Evolutionary conservation across 73 alveolate genomes (phyloP).

Genomic region (Symbiodinium natans): DNA sequence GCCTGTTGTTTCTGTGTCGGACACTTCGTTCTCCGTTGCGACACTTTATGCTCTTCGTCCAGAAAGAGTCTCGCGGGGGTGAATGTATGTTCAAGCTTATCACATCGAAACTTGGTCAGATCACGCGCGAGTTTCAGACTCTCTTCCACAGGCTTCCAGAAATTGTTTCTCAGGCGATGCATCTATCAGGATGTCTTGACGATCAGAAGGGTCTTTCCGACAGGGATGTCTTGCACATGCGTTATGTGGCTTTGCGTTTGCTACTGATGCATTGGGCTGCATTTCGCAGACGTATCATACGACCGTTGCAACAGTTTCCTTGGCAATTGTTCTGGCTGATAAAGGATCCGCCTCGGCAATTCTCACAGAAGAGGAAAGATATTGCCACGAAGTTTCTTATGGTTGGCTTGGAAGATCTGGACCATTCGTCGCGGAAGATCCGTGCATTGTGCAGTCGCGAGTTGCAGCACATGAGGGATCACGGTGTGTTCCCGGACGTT

Average conservation of each 20-base stretch:
- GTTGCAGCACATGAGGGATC: not conserved
- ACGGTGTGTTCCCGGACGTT: not conserved
- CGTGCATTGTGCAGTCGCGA: not conserved
- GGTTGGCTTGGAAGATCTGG: not conserved
- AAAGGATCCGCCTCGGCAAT: not conserved
- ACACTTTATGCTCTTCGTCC: conserved; percentile 22
- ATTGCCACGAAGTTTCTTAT: not conserved
- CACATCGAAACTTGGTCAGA: not conserved
- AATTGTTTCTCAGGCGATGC: not conserved
- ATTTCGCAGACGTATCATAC: not conserved
- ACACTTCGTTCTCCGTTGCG: not conserved
- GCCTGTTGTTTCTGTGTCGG: not conserved
- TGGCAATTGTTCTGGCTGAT: not conserved
- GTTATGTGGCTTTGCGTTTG: not conserved
- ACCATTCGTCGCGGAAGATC: not conserved
- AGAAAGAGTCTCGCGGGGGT: not conserved
- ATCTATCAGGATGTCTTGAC: not conserved
- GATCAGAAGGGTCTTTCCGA: not conserved
- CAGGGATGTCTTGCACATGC: not conserved
- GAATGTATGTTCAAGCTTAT: not conserved
- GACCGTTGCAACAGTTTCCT: not conserved
- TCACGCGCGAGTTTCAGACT: not conserved
- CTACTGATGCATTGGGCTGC: not conserved
- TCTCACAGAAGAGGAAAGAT: not conserved
- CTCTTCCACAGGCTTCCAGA: not conserved